Conservation (phyloP, 305 asterid genomes). For the Fraxinus platypoda region DNA sequence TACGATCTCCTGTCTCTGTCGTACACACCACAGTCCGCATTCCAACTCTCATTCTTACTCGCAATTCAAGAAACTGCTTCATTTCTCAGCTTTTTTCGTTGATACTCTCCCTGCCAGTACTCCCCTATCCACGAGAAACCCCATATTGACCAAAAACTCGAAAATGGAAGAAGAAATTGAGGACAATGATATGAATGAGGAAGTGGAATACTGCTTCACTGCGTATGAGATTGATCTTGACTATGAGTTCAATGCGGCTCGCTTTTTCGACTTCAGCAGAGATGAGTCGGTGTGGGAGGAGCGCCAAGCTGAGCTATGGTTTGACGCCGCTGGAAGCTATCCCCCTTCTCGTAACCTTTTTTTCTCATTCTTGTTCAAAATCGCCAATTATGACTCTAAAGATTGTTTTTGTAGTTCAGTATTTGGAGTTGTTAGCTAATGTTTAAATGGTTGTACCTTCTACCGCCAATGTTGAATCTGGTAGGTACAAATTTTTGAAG, state of each 20-base stretch:
- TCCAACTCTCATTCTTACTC: constrained; percentile 42
- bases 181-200: constrained; percentile 23
- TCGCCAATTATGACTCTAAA: not conserved
- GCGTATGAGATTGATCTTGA: constrained; percentile 85
- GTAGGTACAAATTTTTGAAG: constrained; percentile 21
- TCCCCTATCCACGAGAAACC: not conserved
- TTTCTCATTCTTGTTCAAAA: not conserved
- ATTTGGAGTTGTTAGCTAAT: constrained; percentile 8
- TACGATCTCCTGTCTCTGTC: constrained; percentile 35
- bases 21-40: constrained; percentile 33
- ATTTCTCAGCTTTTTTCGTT: constrained; percentile 16
- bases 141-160: constrained; percentile 1
- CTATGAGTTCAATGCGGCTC: constrained; percentile 86
- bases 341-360: constrained; percentile 82
- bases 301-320: constrained; percentile 73
- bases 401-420: not conserved
- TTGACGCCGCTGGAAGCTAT: constrained; percentile 68
- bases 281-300: constrained; percentile 60
- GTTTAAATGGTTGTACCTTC: constrained; percentile 10
- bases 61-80: constrained; percentile 22
- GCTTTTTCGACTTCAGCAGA: constrained; percentile 64
- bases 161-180: constrained; percentile 64
- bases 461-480: not conserved
- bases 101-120: not conserved
- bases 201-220: constrained; percentile 50